Percentiles rank a stretch among this genome's conserved stretches.
Conservation (phyloP, 805 yeast species). For the Myxozyma melibiosi region DNA sequence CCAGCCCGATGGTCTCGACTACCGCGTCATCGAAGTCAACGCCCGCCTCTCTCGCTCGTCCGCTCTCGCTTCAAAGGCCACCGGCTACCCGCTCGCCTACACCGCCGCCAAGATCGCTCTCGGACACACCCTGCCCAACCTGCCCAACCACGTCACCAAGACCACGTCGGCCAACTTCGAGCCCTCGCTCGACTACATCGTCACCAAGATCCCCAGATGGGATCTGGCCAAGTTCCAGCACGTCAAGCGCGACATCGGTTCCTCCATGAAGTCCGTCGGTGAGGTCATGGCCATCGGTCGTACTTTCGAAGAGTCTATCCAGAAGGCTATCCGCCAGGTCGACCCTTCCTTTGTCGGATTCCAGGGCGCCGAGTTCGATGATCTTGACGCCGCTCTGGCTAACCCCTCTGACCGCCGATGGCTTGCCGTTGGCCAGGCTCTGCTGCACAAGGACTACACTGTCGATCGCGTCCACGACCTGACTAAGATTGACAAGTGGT, state of each 20-base stretch:
- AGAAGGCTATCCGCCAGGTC: conserved; percentile 94
- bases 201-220: conserved; percentile 98
- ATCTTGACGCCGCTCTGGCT: conserved; percentile 73
- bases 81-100: conserved; percentile 97
- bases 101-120: conserved; percentile 97
- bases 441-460: conserved; percentile 84
- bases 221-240: conserved; percentile 94
- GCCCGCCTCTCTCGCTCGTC: conserved; percentile 97
- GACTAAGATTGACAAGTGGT: conserved; percentile 94
- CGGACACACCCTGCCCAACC: conserved; percentile 91
- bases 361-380: conserved; percentile 77
- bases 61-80: conserved; percentile 97
- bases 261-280: conserved; percentile 98
- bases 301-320: conserved; percentile 91
- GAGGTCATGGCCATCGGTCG: conserved; percentile 99
- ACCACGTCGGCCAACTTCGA: conserved; percentile 96
- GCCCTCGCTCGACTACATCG: conserved; percentile 95
- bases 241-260: conserved; percentile 90
- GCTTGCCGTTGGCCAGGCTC: conserved; percentile 97
- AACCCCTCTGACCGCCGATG: conserved; percentile 96
- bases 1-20: conserved; percentile 93
- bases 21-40: conserved; percentile 95
- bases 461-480: conserved; percentile 92
- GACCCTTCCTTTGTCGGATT: conserved; percentile 90
- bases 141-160: conserved; percentile 95